Base-by-base conservation (phyloP, 495 filamentous ascomycete genomes). In the Haplographium delicatum region DNA sequence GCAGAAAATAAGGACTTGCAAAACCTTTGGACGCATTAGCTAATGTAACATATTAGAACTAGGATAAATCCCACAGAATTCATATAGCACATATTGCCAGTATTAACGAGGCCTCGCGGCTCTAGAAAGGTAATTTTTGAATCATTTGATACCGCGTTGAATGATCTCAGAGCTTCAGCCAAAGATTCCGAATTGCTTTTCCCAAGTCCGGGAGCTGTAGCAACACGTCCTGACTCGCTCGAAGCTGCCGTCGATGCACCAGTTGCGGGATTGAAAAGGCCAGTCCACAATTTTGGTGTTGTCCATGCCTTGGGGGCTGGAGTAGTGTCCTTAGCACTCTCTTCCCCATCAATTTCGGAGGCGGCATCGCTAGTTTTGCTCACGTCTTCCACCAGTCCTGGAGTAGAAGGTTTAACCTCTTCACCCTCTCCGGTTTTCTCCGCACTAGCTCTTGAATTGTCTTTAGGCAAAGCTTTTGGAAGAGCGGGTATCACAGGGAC, bases 71-170 rank as follows among this genome's bases (percentile, higher is more conserved):
- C 72, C 77, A 97, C 93, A 38, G 93, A 95, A 72, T 97, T 98
- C 94, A 98, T 97, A 72, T 96, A 98, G 69, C 93, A 98, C 90
- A 97, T 93, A 62, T 98, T 98, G 6, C 93, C 93, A 37, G 91
- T 94, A 67, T 98, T 98, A 38, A 96, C 84, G 58, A 98, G 78
- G 4, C 93, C 93, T 42, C 94, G 76, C n/a, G 93, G 93, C 65
- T 97, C 88, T 4, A 98, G 74, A 62, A 96, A 96, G 9, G 82
- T 68, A 43, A 91, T 70, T 58, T 87, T 90, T 5, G 79, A 74
- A 15, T 74, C 72, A 33, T 72, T 70, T 23, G 73, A 73, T 30
- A 84, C 71, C 10, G 81, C 79, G 43, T 75, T 78, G 60, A 86
- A 85, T 15, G 72, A 78, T 38, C 72, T 72, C 27, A 96, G 65